These are phyloP conservation scores for Dothistroma pini DNA, from an alignment of 2,329 filamentous ascomycete species.

Conservation along the genomic window DNA sequence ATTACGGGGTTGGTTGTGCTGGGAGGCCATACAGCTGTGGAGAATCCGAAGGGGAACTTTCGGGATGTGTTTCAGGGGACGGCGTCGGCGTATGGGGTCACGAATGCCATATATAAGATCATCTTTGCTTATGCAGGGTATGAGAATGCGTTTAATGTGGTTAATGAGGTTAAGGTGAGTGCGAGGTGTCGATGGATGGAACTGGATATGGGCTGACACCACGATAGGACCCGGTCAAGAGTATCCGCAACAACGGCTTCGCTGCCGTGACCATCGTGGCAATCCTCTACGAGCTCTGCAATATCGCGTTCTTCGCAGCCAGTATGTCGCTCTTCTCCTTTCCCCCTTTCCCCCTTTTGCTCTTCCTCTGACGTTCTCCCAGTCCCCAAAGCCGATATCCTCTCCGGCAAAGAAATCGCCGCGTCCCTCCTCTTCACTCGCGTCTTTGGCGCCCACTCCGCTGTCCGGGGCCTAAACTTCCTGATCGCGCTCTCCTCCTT, in stretches of 20 bases:
- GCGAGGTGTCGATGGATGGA: neutral
- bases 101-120: conserved; percentile 57
- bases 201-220: neutral
- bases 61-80: conserved; percentile 52
- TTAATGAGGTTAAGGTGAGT: conserved; percentile 9
- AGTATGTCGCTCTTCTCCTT: neutral
- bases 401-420: conserved; percentile 51
- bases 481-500: conserved; percentile 57
- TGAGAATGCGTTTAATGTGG: conserved; percentile 11
- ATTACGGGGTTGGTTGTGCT: conserved; percentile 59
- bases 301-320: conserved; percentile 59
- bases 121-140: conserved; percentile 31
- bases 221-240: conserved; percentile 51
- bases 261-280: conserved; percentile 39
- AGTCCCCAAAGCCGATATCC: conserved; percentile 47
- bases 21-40: conserved; percentile 51
- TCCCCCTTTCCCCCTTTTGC: neutral
- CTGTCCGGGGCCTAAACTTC: conserved; percentile 55
- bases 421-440: conserved; percentile 58
- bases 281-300: conserved; percentile 54
- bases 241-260: conserved; percentile 46
- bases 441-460: conserved; percentile 51
- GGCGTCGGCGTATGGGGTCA: conserved; percentile 48
- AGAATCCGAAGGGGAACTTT: conserved; percentile 54
- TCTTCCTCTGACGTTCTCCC: neutral